A percentile compares a stretch with the other conserved stretches of the same genome.
Conservation (phyloP, 2,329 filamentous ascomycete genomes). For the Aspergillus sp. region DNA sequence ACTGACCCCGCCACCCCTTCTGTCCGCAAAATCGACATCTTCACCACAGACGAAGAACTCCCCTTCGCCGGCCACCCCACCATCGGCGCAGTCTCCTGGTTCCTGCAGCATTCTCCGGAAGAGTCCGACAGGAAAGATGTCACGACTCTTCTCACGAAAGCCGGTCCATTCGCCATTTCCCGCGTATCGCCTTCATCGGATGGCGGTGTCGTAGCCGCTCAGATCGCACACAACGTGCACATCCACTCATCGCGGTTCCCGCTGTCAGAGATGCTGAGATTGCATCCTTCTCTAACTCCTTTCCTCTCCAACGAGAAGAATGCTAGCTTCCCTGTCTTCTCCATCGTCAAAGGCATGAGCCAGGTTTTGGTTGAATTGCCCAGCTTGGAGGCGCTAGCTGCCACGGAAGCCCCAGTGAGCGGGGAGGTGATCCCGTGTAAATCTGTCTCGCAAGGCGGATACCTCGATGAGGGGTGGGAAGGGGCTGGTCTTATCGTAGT, state of each 20-base stretch:
- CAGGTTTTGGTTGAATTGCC: conserved; percentile 68
- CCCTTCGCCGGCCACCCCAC: conserved; percentile 62
- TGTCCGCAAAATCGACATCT: conserved; percentile 52
- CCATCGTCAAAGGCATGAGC: conserved; percentile 45
- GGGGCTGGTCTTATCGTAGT: conserved; percentile 27
- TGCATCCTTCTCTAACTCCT: conserved; percentile 30
- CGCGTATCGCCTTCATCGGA: conserved; percentile 1
- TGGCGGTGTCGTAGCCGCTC: conserved; percentile 26
- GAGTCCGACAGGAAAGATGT: conserved; percentile 14
- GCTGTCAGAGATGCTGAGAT: conserved; percentile 24
- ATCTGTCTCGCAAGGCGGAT: conserved; percentile 6
- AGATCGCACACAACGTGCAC: conserved; percentile 40
- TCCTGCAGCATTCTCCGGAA: conserved; percentile 29
- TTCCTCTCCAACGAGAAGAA: conserved; percentile 16
- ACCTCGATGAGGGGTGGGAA: conserved; percentile 39
- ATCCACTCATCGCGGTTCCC: conserved; percentile 34
- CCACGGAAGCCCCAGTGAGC: conserved; percentile 26
- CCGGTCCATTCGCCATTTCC: conserved; percentile 56
- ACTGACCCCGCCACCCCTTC: conserved; percentile 12
- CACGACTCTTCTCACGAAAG: conserved; percentile 54
- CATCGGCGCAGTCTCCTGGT: conserved; percentile 57
- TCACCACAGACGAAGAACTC: conserved; percentile 53
- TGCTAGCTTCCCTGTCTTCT: conserved; percentile 34
- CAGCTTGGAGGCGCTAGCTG: conserved; percentile 59
- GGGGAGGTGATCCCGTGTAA: conserved; percentile 25